Base-by-base conservation (phyloP, 257 asterid genomes). In the Penstemon barbatus region DNA sequence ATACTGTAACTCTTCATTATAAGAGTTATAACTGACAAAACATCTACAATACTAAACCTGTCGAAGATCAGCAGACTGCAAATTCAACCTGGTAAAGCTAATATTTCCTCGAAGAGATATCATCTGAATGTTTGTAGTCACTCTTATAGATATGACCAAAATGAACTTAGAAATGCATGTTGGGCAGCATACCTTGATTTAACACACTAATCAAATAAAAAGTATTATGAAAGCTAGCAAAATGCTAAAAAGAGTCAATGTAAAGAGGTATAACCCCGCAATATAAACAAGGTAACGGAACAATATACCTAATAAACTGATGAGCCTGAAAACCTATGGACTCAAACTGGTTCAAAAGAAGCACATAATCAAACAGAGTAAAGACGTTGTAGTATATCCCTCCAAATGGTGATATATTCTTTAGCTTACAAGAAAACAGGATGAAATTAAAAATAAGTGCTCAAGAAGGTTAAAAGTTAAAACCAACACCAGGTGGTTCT, bases 401-500 rank as follows among this genome's bases (percentile, higher is more conserved):
- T 38, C 25, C 60, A 49, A 13, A 40, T 40, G 73, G 41, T 65
- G 41, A 57, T 48, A 64, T 70, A 62, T 58, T 74, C 49, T 43
- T 54, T 42, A 38, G 59, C 70, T 44, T 51, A 57, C 57, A 11
- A 55, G 66, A 7, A 61, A 65, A 1, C 2, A 12, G n/a, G 41
- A 41, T 63, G 57, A 63, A 40, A 59, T 4, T 53, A 63, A 4
- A 54, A 54, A 39, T 43, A 65, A 51, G 57, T n/a, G 66, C 8
- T 49, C 50, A 56, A 43, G 15, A 43, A 15, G 63, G 19, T 52
- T 11, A 3, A 25, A 39, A 15, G 46, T 13, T 41, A 67, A 52
- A 57, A 51, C 37, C 53, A 61, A 57, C 33, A 61, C 71, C 57
- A 25, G 54, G 48, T n/a, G 66, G 56, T 19, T 78, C 54, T 45